Base-by-base conservation (phyloP, 2,329 filamentous ascomycete genomes). In the Phialemonium atrogriseum region DNA sequence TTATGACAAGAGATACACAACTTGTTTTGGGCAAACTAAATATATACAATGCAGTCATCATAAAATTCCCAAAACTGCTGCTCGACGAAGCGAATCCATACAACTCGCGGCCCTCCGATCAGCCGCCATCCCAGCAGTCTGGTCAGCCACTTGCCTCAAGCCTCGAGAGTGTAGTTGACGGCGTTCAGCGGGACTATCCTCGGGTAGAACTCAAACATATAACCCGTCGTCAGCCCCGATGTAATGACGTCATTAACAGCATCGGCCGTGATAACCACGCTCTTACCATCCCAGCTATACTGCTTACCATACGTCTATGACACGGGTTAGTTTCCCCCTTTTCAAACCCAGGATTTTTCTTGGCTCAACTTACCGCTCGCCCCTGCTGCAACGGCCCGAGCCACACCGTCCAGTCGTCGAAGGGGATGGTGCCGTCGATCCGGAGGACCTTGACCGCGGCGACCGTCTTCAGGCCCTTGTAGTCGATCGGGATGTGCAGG, bases 201-300 rank as follows among this genome's bases (percentile, higher is more conserved):
- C 0, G 70, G 70, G 43, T 61, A 74, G 41, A 73, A 72, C 49
- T 75, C 72, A 37, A 73, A 63, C 0, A 59, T 69, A 33, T 76
- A 68, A 0, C 55, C 60, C 0, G 64, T 62, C 5, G 52, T 50
- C 44, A 63, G 50, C 0, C 60, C 62, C 2, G 59, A 57, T 4
- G 54, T 47, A 20, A 67, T 54, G 6, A 76, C 66, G 0, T 59
- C 60, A 28, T 62, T 52, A 22, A 73, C 46, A 0, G 63, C 63
- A 3, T 53, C 48, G 0, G 56, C 47, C 4, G 54, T 63, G n/a
- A 76, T 39, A 4, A 70, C 62, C 1, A 76, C 52, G 33, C 61
- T 48, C 11, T 49, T 43, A 1, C 45, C 55, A 37, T 70, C 64
- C 54, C 62, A 74, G 30, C 64, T 62, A 61, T 65, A 77, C 34